phyloP scores from a whole-genome alignment of 2,329 filamentous ascomycete genomes.

The Lachnellula subtilissima region DNA sequence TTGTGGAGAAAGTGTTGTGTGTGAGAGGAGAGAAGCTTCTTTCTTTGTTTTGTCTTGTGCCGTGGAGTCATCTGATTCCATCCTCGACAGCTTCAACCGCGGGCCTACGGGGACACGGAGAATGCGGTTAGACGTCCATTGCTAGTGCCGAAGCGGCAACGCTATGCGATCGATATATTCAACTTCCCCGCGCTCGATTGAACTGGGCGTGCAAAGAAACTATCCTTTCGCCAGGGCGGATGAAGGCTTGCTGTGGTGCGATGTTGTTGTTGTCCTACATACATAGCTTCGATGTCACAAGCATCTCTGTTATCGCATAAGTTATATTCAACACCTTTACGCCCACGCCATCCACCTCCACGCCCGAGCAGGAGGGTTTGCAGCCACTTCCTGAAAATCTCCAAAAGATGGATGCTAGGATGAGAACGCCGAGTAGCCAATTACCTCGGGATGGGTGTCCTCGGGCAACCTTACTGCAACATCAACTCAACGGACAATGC shows the following conservation, averaged over 20 bases:
- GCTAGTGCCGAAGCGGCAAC: constrained; percentile 3
- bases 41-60: neutral
- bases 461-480: neutral
- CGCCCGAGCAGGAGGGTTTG: neutral
- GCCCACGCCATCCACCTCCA: no score
- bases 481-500: neutral
- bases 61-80: neutral
- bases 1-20: neutral
- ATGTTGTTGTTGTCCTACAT: neutral
- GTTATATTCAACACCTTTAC: neutral
- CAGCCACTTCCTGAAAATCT: neutral
- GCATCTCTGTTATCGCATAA: no score
- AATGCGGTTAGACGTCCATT: neutral
- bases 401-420: neutral
- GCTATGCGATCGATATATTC: neutral
- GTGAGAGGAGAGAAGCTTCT: neutral
- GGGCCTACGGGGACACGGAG: neutral
- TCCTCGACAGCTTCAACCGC: neutral
- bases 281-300: neutral
- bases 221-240: no score
- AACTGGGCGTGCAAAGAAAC: neutral
- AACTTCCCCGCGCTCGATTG: neutral
- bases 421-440: neutral
- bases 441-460: neutral
- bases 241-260: neutral